Evolutionary conservation across 768 basidiomycete species (phyloP).

Genomic region (Cyclocybe cylindracea): DNA sequence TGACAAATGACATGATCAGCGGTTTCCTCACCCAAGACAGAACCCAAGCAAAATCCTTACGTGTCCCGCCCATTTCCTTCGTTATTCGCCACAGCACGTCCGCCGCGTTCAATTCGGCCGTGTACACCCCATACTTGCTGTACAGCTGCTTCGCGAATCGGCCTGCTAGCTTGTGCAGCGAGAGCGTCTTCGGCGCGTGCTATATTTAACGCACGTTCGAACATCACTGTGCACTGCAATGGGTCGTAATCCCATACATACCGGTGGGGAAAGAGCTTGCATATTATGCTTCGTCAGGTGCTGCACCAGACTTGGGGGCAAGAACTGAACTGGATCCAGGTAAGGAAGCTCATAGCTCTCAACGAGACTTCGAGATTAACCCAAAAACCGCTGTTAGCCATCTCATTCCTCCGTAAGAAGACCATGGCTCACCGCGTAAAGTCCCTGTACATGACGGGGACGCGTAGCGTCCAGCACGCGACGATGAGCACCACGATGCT

Average conservation of each 20-base stretch:
- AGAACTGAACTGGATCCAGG: constrained; percentile 63
- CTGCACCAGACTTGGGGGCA: constrained; percentile 60
- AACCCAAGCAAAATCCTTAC: constrained; percentile 46
- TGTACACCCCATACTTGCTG: constrained; percentile 53
- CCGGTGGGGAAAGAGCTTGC: constrained; percentile 70
- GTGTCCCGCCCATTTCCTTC: constrained; percentile 67
- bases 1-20: constrained; percentile 13
- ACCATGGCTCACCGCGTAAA: constrained; percentile 54
- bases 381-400: neutral
- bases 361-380: constrained; percentile 38
- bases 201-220: constrained; percentile 27
- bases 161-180: constrained; percentile 61
- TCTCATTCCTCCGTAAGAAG: neutral
- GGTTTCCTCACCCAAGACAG: neutral
- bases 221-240: constrained; percentile 1
- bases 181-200: constrained; percentile 62
- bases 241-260: constrained; percentile 35
- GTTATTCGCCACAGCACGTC: constrained; percentile 80
- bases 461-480: constrained; percentile 77
- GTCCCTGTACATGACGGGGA: constrained; percentile 78
- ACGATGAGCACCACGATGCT: constrained; percentile 71
- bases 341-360: constrained; percentile 80
- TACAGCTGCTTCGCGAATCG: constrained; percentile 62
- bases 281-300: constrained; percentile 76
- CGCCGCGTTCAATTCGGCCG: constrained; percentile 75